phyloP scores from a whole-genome alignment of 2,329 filamentous ascomycete genomes.

The Pseudogymnoascus destructans region DNA sequence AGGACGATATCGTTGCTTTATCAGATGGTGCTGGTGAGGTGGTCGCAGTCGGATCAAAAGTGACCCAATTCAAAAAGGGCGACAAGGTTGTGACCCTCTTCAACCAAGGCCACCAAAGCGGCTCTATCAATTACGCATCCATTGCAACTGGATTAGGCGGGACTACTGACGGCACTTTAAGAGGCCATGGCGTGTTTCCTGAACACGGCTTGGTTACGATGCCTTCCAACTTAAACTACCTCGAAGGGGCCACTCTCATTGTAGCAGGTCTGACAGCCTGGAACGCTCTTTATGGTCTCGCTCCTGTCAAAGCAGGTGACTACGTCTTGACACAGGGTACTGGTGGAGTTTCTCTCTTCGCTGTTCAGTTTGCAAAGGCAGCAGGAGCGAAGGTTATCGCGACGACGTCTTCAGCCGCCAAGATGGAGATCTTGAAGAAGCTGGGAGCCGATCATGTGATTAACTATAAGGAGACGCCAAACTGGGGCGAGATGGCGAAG shows the following conservation, averaged over 20 bases:
- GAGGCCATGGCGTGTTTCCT: constrained; percentile 35
- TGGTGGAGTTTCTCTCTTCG: constrained; percentile 30
- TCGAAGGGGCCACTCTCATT: constrained; percentile 36
- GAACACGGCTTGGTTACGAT: constrained; percentile 47
- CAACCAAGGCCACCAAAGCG: constrained; percentile 31
- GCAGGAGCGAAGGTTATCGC: constrained; percentile 31
- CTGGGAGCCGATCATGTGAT: constrained; percentile 33
- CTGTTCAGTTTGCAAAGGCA: constrained; percentile 30
- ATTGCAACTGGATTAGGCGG: constrained; percentile 42
- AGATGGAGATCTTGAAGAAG: constrained; percentile 27
- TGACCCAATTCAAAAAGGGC: constrained; percentile 43
- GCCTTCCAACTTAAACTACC: constrained; percentile 35
- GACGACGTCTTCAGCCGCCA: constrained; percentile 29
- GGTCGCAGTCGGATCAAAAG: constrained; percentile 39
- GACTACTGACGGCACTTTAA: constrained; percentile 34
- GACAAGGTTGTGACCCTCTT: constrained; percentile 48
- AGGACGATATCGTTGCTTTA: constrained; percentile 22
- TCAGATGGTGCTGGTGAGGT: constrained; percentile 35
- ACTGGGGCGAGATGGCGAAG: constrained; percentile 31
- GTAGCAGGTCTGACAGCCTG: constrained; percentile 43
- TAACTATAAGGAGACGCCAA: constrained; percentile 30
- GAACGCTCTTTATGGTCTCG: constrained; percentile 42
- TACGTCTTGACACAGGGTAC: constrained; percentile 32
- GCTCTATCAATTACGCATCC: constrained; percentile 18
- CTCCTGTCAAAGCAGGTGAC: constrained; percentile 26